Evolutionary conservation across 2,329 filamentous ascomycete species (phyloP), one percentile per base, ranked within the genome.

Genomic region (Exophiala phaeomuriformis): DNA sequence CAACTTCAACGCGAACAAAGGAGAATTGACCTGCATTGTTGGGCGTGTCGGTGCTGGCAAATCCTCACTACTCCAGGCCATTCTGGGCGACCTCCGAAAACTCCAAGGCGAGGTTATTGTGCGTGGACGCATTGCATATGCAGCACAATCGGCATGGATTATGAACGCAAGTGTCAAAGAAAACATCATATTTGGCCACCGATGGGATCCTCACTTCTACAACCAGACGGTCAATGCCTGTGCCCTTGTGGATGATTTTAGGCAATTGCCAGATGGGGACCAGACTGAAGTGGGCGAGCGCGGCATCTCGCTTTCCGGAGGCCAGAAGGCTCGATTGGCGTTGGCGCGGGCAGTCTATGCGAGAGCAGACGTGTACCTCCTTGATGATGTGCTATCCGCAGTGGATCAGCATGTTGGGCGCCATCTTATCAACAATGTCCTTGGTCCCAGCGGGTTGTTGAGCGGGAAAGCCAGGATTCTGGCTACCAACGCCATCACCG

Each of bases 321-420:
- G 94, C 4, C 93, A 98, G 68, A 98, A 96, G 72, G 91, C 93
- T 51, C 87, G 93, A 58, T 78, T 98, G 56, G 91, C 90, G 9
- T 77, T 98, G 51, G 93, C 93, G 39, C 82, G 93, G 68, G 91
- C 94, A 31, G 93, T 98, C 1, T 98, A 98, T 67, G 90, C 94
- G 48, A 82, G 93, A 62, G 90, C 93, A n/a, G 94, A 98, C 68
- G 83, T 98, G 47, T 97, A 97, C 66, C 77, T 98, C 8, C 77
- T 98, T 7, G 93, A 98, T 63, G 93, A 98, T 67, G 87, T 90
- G 57, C 77, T 98, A 7, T 97, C 91, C 10, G 93, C 94, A 0
- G 93, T 98, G n/a, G 93, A 98, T 71, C 91, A 95, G 60, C 93
- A 98, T 66, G 93, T 98, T 55, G 93, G 93, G 47, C 81, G 88